Evolutionary conservation across 176 grass and related monocot species (phyloP), one percentile per base, ranked within the genome.

Genomic region (Carex kokanica): DNA sequence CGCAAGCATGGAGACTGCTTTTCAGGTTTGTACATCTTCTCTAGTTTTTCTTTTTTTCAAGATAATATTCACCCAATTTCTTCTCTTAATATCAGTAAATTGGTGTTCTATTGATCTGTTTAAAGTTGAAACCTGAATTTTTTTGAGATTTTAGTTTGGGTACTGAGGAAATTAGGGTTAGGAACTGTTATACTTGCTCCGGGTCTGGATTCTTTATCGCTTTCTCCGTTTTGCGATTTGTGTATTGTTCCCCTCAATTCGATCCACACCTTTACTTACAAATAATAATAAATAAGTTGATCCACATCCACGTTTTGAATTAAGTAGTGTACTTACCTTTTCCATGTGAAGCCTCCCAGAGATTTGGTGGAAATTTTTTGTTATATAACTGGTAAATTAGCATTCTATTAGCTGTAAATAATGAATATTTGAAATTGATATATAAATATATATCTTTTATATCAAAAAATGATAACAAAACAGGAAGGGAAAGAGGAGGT

Each of bases 401-500:
- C 32, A 69, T 70, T 2, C 16, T 61, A 61, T 61, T 70, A 40
- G 7, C n/a, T 61, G 8, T 41, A 18, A 18, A 10, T 70, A 31
- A 41, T 43, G 32, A 20, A 70, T 20, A 43, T 3, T 70, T 70
- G 66, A 20, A 70, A 18, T 41, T 70, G 15, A 70, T n/a, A 41
- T 8, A 40, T 38, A 36, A 60, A 32, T 40, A 17, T 6, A 40
- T 7, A 8, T 73, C 47, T 10, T 20, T 71, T 23, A 5, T 66
- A 13, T 24, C 23, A 12, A 41, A 47, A 49, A 73, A 47, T 21
- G n/a, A 23, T 20, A 59, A 6, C 24, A 61, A 43, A 81, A 81
- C 55, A 97, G 95, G 92, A 93, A 86, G 89, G 95, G n/a, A 98
- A 98, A 81, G 89, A 86, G 81, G 92, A 93, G 89, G 90, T 94